Evolutionary conservation across 2,329 filamentous ascomycete genomes (phyloP).

Genomic region (Aureobasidium zeae): DNA sequence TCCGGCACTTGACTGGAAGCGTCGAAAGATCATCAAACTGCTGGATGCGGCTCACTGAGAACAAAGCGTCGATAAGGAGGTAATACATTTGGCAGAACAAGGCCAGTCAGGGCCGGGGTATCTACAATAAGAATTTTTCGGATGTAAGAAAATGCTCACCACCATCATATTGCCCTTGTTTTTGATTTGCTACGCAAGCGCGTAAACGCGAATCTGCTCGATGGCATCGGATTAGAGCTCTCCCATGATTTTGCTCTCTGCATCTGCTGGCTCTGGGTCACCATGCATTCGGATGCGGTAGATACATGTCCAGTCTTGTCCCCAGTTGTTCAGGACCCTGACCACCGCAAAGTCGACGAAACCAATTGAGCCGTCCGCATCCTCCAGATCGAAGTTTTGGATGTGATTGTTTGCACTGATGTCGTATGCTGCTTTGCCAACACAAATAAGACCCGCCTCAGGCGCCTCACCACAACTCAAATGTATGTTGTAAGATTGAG

Average conservation of each 20-base stretch:
- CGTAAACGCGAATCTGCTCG: no score
- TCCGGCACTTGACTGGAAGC: no score
- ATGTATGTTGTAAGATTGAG: constrained; percentile 16
- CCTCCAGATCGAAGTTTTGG: constrained; percentile 33
- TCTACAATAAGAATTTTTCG: background rate
- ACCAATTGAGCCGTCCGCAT: constrained; percentile 21
- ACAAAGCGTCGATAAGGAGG: no score
- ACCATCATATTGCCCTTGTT: background rate
- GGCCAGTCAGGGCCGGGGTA: background rate
- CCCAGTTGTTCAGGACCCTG: constrained; percentile 37
- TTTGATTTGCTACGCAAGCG: background rate
- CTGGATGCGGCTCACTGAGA: no score
- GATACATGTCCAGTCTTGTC: constrained; percentile 36
- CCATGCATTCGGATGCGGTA: constrained; percentile 40
- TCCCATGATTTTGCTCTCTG: background rate
- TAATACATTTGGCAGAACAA: no score
- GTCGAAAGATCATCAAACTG: no score
- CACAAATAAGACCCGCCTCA: constrained; percentile 30
- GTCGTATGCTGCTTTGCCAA: constrained; percentile 35
- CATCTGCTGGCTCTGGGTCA: constrained; percentile 16
- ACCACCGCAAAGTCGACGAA: constrained; percentile 31
- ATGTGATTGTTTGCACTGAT: constrained; percentile 33
- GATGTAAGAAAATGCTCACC: background rate
- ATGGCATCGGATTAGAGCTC: background rate
- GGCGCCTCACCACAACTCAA: constrained; percentile 16